These are phyloP conservation scores for Hyparrhenia diplandra DNA, from an alignment of 176 grass and related monocot species.

Conservation along the genomic window DNA sequence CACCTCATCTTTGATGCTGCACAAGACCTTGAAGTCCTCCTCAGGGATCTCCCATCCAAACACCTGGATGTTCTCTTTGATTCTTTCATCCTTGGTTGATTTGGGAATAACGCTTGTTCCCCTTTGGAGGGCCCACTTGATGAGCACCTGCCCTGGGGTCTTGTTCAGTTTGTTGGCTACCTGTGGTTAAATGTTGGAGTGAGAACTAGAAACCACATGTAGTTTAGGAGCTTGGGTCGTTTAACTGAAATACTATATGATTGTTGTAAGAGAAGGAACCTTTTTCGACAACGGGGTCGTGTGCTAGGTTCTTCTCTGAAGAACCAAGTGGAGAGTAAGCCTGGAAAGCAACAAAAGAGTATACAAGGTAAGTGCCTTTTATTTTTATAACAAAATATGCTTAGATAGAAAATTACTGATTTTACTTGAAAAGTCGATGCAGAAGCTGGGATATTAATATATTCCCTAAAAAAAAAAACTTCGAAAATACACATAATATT, in stretches of 20 bases:
- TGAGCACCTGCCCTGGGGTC: slow-evolving; percentile 65
- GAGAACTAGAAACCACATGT: not conserved
- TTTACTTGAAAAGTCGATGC: not conserved
- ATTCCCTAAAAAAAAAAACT: too few relatives aligned
- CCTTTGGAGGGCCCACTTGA: slow-evolving; percentile 74
- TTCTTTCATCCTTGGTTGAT: slow-evolving; percentile 66
- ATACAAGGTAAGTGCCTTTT: not conserved
- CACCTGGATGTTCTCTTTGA: slow-evolving; percentile 72
- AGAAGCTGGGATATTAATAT: too few relatives aligned
- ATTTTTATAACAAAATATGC: not conserved
- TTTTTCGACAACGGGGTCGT: slow-evolving; percentile 54
- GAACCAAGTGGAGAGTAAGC: slow-evolving; percentile 81
- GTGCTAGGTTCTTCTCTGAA: slow-evolving; percentile 46
- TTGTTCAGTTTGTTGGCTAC: slow-evolving; percentile 72
- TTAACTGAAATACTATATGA: not conserved
- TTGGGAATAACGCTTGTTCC: slow-evolving; percentile 80
- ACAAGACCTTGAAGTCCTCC: slow-evolving; percentile 62
- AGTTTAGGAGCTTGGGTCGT: not conserved
- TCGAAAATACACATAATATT: too few relatives aligned
- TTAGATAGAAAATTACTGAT: not conserved
- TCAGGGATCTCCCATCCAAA: slow-evolving; percentile 75
- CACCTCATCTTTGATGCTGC: slow-evolving; percentile 74
- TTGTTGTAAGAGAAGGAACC: slow-evolving; percentile 2
- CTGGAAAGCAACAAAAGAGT: slow-evolving; percentile 27
- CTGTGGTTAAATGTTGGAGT: slow-evolving; percentile 8